Conservation (phyloP, 352 stramenopile species). For the Pythium guiyangense region DNA sequence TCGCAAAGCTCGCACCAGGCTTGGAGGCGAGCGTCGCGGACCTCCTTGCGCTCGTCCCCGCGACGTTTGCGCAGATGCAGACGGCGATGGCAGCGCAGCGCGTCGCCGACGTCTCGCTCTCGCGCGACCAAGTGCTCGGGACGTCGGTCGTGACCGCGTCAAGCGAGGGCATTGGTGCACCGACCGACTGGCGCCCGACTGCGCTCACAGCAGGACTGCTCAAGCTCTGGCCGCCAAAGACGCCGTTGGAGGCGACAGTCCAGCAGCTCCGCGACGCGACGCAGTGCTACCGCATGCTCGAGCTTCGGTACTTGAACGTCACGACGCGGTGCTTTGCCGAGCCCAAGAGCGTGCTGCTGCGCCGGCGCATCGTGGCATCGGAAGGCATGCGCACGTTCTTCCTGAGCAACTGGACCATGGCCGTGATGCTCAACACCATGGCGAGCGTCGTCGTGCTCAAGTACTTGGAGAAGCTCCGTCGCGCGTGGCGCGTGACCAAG, state of each 20-base stretch:
- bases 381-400: slow-evolving; percentile 41
- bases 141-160: slow-evolving; percentile 18
- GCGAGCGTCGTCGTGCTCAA: slow-evolving; percentile 34
- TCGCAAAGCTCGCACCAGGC: slow-evolving; percentile 31
- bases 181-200: slow-evolving; percentile 21
- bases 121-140: slow-evolving; percentile 20
- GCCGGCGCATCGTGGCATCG: slow-evolving; percentile 5
- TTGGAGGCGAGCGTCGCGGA: slow-evolving; percentile 19
- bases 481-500: slow-evolving; percentile 24
- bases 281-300: slow-evolving; percentile 35
- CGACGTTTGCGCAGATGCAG: slow-evolving; percentile 13
- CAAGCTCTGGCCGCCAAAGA: slow-evolving; percentile 44
- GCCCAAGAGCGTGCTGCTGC: slow-evolving; percentile 15
- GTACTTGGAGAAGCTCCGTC: slow-evolving; percentile 34
- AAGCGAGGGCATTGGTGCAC: slow-evolving; percentile 21
- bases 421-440: slow-evolving; percentile 46
- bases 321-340: slow-evolving; percentile 34
- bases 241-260: slow-evolving; percentile 18
- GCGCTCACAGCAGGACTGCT: slow-evolving; percentile 25
- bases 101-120: slow-evolving; percentile 12
- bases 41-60: slow-evolving; percentile 22
- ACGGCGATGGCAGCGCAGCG: slow-evolving; percentile 12
- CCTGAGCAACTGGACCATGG: slow-evolving; percentile 31
- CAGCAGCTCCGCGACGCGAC: slow-evolving; percentile 20
- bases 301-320: slow-evolving; percentile 21